Evolutionary conservation across 495 filamentous ascomycete species (phyloP).

Genomic region (Sordaria brevicollis): DNA sequence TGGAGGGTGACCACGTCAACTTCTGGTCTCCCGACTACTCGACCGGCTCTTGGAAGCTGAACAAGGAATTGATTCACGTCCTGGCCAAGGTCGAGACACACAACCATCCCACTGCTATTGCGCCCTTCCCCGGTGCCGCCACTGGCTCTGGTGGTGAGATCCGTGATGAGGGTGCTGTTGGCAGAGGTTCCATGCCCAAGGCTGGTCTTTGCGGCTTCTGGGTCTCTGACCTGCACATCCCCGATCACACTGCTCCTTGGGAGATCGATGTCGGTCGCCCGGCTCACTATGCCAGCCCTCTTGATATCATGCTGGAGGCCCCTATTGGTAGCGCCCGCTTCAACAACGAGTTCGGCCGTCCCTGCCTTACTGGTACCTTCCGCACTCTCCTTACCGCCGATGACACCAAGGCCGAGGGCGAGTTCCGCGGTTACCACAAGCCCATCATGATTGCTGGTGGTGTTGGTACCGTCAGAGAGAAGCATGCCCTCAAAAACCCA

Average conservation of each 20-base stretch:
- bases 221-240: conserved; percentile 87
- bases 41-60: conserved; percentile 79
- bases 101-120: conserved; percentile 95
- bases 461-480: conserved; percentile 87
- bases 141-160: conserved; percentile 95
- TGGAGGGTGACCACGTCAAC: conserved; percentile 62
- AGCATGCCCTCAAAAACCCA: conserved; percentile 77
- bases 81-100: conserved; percentile 96
- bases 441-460: conserved; percentile 98
- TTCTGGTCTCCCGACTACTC: conserved; percentile 78
- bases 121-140: conserved; percentile 72
- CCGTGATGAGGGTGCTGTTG: conserved; percentile 87
- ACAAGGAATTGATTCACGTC: conserved; percentile 80
- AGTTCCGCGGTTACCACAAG: conserved; percentile 90
- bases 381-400: conserved; percentile 67
- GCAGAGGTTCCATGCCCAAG: conserved; percentile 84
- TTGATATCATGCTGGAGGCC: conserved; percentile 96
- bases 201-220: conserved; percentile 87
- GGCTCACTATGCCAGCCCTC: conserved; percentile 77
- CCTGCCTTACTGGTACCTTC: conserved; percentile 81
- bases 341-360: conserved; percentile 98
- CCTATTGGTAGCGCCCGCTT: conserved; percentile 89
- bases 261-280: conserved; percentile 85
- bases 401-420: conserved; percentile 33
- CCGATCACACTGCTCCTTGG: conserved; percentile 72